Evolutionary conservation across 352 stramenopile genomes (phyloP), one percentile per base, ranked within the genome.

Genomic region (Globisporangium acanthophoron): DNA sequence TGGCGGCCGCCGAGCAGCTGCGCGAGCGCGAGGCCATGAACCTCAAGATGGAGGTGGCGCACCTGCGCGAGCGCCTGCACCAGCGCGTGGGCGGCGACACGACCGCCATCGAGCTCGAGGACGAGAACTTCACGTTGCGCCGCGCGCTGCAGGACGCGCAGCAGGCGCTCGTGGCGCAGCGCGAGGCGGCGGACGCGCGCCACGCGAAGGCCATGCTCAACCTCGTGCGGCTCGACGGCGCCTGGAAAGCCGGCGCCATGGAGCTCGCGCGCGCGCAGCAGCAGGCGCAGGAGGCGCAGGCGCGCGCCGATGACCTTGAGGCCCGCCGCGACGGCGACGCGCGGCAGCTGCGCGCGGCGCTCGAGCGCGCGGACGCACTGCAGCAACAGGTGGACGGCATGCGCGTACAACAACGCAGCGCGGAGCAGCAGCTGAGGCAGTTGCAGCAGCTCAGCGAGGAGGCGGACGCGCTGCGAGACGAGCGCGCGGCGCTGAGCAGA

Each of bases 21-120:
- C 66, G 64, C 48, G 85, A 88, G 56, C 78, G 85, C 48, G 76
- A 92, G 59, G 47, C 84, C 31, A 88, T 94, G 78, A 86, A 90
- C 71, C 73, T 92, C 46, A 94, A 94, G 69, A 91, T 94, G 60
- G 82, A 94, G 71, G 67, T 85, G 41, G 74, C 85, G 46, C 80
- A 92, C 58, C 58, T 94, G 56, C 78, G 82, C 29, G 68, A 74
- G 56, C 77, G 85, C 3, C 70, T 94, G 49, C 68, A 76, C 21
- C 58, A 82, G 61, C 80, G 85, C 52, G 80, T 92, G 54, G 85
- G 85, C 54, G 85, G 85, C 50, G 79, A 92, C 61, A 71, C 78
- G 57, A 88, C 69, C 24, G 81, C 85, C 13, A 75, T 76, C 29
- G 80, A 92, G 66, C 74, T 94, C 31, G 85, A 94, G 60, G 79